Percentiles rank a stretch among this genome's conserved stretches.
Conservation (phyloP, 306 rosid genomes). For the Quercus glauca region DNA sequence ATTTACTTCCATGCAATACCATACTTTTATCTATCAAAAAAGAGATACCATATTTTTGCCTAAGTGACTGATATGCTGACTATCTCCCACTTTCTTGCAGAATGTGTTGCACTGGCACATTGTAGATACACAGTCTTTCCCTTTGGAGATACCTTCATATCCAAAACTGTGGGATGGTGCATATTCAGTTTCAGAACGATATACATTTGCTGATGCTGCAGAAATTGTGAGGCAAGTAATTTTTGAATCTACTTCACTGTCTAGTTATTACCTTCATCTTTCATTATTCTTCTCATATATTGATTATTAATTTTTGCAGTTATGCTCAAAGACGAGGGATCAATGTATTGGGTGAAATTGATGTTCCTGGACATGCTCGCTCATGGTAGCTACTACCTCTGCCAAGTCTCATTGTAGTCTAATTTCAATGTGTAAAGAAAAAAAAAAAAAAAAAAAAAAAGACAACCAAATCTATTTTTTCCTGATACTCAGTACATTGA, state of each 20-base stretch:
- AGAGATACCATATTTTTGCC: neutral
- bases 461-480: neutral
- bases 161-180: conserved; percentile 49
- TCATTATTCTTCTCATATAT: neutral
- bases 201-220: conserved; percentile 31
- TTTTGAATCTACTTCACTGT: neutral
- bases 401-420: neutral
- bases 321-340: conserved; percentile 40
- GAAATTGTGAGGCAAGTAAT: conserved; percentile 37
- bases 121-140: conserved; percentile 44
- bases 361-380: conserved; percentile 46
- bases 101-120: conserved; percentile 53
- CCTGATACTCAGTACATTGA: neutral
- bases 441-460: neutral
- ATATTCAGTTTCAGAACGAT: conserved; percentile 37
- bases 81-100: conserved; percentile 17
- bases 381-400: conserved; percentile 28
- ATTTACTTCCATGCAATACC: neutral
- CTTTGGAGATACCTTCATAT: conserved; percentile 46
- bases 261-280: neutral
- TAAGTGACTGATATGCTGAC: neutral
- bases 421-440: neutral
- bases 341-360: conserved; percentile 41
- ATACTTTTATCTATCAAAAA: neutral
- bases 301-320: conserved; percentile 6